Evolutionary conservation across 192 early-diverging fungal species (phyloP), one percentile per base, ranked within the genome.

Genomic region (Umbelopsis isabellina): DNA sequence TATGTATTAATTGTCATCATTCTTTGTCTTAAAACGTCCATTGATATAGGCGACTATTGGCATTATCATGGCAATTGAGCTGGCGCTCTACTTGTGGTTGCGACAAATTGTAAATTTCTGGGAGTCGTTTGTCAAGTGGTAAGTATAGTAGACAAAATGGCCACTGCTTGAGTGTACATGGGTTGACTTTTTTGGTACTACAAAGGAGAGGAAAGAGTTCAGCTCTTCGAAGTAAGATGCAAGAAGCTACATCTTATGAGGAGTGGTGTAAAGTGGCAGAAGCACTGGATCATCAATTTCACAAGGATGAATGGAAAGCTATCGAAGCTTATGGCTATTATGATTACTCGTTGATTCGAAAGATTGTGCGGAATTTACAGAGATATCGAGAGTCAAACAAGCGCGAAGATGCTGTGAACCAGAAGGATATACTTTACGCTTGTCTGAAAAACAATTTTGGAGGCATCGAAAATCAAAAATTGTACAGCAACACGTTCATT

Each of bases 371-470:
- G 64, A 83, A 82, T 67, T 46, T 86, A 4, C 73, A 50, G 10
- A 69, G 51, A 27, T 82, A 80, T 23, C 68, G 83, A 21, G 47
- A 78, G 22, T 47, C 53, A 4, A 69, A 82, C 53, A 61, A 80
- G 27, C 46, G 74, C 21, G 78, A 81, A 20, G 72, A 75, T 35
- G 79, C 74, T 9, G n/a, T 53, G 15, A 75, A 71, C 21, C 79
- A 86, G 27, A 84, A 86, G 68, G 82, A 85, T 67, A 72, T 84
- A 22, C 74, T 89, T 4, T 79, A 82, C 9, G 83, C 79, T 46
- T 90, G 86, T 15, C 85, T 90, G 67, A 95, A 91, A 68, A 76
- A 82, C 65, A 92, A 95, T 73, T 87, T 92, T 74, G 91, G 86
- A 23, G 91, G 91, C 9, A 82, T 93, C 33, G 92, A 93, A 53